Evolutionary conservation across 1,284 basidiomycete genomes (phyloP).

Genomic region (Xerocomus nothofagi): DNA sequence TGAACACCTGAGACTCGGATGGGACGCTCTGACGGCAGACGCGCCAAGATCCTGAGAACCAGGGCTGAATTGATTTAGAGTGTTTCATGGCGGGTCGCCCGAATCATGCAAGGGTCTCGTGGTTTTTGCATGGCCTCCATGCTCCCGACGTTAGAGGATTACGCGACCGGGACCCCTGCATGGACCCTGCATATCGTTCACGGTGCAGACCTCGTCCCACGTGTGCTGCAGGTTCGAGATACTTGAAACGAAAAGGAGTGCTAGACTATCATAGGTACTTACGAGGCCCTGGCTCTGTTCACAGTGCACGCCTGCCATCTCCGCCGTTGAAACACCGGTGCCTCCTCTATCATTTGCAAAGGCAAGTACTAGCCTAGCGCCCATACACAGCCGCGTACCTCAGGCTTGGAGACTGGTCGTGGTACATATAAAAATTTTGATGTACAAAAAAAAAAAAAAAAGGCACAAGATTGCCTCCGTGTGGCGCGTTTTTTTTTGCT

Average conservation of each 20-base stretch:
- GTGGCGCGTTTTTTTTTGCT: conserved; percentile 11
- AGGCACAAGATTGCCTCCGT: conserved; percentile 26
- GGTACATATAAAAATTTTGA: too few relatives aligned
- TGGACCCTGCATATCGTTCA: conserved; percentile 4
- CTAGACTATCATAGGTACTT: too few relatives aligned
- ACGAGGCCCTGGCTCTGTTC: background rate
- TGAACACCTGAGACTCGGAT: background rate
- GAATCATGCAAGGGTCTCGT: conserved; percentile 22
- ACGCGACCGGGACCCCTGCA: conserved; percentile 7
- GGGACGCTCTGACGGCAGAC: background rate
- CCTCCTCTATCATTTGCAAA: too few relatives aligned
- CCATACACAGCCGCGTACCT: conserved; percentile 1
- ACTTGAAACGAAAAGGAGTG: too few relatives aligned
- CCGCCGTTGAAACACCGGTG: too few relatives aligned
- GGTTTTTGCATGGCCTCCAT: conserved; percentile 23
- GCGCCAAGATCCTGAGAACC: background rate
- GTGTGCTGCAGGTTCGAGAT: too few relatives aligned
- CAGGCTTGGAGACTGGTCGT: too few relatives aligned
- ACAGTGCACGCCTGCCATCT: too few relatives aligned
- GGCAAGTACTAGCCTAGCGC: too few relatives aligned
- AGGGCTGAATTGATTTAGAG: background rate
- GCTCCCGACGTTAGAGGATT: conserved; percentile 10
- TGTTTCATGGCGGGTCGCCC: conserved; percentile 13
- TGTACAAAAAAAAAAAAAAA: background rate
- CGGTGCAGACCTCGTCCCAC: conserved; percentile 1